Evolutionary conservation across 2,329 filamentous ascomycete species (phyloP).

Genomic region (Fusarium sarcochroum): DNA sequence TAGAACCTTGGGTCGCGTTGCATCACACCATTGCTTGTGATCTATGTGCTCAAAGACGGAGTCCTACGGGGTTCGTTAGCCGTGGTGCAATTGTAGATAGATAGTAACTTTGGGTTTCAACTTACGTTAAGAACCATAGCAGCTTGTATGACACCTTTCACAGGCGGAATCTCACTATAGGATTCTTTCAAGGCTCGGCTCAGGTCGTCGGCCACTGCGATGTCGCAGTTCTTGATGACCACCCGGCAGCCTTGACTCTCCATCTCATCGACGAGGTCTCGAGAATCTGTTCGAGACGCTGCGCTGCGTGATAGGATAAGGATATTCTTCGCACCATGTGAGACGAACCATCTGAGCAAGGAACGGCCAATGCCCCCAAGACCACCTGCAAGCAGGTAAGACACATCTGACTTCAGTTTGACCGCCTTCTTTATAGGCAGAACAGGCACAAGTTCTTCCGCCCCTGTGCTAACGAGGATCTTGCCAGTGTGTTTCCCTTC

Average conservation of each 20-base stretch:
- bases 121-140: neutral
- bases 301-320: conserved; percentile 13
- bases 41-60: conserved; percentile 49
- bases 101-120: neutral
- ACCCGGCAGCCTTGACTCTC: neutral
- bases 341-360: neutral
- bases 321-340: conserved; percentile 10
- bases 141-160: neutral
- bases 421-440: neutral
- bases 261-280: neutral
- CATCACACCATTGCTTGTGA: conserved; percentile 44
- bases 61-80: conserved; percentile 42
- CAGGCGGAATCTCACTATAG: neutral
- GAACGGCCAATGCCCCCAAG: conserved; percentile 2
- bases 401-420: conserved; percentile 15
- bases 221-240: neutral
- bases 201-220: neutral
- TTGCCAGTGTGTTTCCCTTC: conserved; percentile 42
- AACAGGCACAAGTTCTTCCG: conserved; percentile 29
- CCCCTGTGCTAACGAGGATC: conserved; percentile 26
- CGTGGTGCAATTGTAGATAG: conserved; percentile 38
- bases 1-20: conserved; percentile 52
- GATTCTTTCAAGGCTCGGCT: neutral
- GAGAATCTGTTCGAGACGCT: neutral
- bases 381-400: conserved; percentile 29